phyloP scores from a whole-genome alignment of 31 red algal genomes.

The Bonnemaisonia californica region DNA sequence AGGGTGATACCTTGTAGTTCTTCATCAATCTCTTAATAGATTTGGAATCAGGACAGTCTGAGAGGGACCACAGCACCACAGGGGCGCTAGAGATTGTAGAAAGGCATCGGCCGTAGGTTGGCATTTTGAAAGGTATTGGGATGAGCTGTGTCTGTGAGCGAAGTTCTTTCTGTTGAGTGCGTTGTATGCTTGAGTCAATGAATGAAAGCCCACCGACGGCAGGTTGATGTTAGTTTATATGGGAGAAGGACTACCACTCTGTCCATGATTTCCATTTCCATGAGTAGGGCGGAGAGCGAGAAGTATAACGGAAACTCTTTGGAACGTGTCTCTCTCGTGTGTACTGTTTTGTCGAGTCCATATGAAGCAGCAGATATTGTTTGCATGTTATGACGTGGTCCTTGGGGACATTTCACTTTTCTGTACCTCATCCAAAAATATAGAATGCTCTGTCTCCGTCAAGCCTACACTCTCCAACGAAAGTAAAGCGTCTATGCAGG shows the following conservation, averaged over 20 bases:
- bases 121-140: background rate
- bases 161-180: background rate
- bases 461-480: too few relatives aligned
- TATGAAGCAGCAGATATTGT: background rate
- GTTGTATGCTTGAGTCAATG: background rate
- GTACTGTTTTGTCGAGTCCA: background rate
- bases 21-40: background rate
- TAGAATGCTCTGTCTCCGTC: background rate
- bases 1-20: background rate
- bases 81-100: background rate
- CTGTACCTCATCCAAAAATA: background rate
- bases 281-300: background rate
- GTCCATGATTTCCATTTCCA: background rate
- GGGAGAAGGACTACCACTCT: background rate
- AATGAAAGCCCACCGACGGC: background rate
- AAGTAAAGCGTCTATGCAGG: too few relatives aligned
- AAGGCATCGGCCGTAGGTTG: background rate
- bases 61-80: background rate
- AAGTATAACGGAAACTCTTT: background rate
- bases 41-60: background rate
- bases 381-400: background rate
- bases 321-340: background rate
- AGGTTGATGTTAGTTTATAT: slow-evolving; percentile 1
- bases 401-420: background rate
- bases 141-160: too few relatives aligned